A percentile compares a stretch with the other conserved stretches of the same genome.
Evolutionary conservation across 345 rosid species (phyloP).

Genomic region (Citrus australasica): DNA sequence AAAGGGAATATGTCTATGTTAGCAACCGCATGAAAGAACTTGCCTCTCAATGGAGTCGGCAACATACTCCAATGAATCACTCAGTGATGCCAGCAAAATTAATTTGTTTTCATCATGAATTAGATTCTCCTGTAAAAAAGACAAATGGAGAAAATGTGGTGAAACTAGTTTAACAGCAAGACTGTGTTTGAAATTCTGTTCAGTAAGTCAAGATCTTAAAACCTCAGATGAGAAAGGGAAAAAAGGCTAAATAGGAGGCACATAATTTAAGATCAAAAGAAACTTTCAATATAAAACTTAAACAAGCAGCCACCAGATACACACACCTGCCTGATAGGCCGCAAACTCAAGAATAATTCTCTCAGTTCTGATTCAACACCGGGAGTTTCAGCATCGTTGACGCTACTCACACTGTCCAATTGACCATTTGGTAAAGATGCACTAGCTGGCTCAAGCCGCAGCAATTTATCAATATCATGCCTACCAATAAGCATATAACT

Average conservation of each 20-base stretch:
- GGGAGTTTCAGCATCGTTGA: conserved; percentile 43
- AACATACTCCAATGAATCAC: conserved; percentile 94
- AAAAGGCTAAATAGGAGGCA: neutral
- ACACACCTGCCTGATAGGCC: conserved; percentile 87
- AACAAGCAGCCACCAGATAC: neutral
- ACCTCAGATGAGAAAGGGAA: neutral
- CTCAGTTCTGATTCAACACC: conserved; percentile 69
- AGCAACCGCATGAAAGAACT: conserved; percentile 17
- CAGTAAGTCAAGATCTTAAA: neutral
- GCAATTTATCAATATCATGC: conserved; percentile 94
- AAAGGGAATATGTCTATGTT: neutral
- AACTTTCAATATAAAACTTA: neutral
- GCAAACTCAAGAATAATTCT: conserved; percentile 65
- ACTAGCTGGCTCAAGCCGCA: conserved; percentile 83
- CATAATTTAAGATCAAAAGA: neutral
- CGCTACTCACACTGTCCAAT: conserved; percentile 27
- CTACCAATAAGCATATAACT: conserved; percentile 98
- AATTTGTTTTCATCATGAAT: conserved; percentile 94
- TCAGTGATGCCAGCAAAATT: conserved; percentile 88
- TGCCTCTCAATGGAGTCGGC: conserved; percentile 99
- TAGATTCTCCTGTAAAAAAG: conserved; percentile 72
- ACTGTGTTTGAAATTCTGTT: neutral
- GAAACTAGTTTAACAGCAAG: neutral
- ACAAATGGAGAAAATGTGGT: neutral
- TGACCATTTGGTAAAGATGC: conserved; percentile 65